Conservation (phyloP, 257 asterid species). For the Salvia miltiorrhiza region DNA sequence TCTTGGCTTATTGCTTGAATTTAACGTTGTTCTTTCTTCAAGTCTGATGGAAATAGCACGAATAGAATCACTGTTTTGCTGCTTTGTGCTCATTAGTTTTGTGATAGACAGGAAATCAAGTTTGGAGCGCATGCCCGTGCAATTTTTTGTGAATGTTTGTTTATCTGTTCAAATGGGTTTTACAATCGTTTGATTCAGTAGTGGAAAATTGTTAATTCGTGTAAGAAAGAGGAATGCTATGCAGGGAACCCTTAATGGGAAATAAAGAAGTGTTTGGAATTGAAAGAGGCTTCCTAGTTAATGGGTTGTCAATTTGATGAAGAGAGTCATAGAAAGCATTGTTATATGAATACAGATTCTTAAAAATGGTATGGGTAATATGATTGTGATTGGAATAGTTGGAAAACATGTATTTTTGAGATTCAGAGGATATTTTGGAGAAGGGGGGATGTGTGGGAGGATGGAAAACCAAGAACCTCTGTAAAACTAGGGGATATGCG, state of each 20-base stretch:
- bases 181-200: constrained; percentile 20
- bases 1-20: constrained; percentile 20
- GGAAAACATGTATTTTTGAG: constrained; percentile 7
- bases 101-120: constrained; percentile 11
- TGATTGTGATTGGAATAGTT: not conserved
- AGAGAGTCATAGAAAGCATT: not conserved
- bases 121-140: constrained; percentile 18
- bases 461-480: constrained; percentile 15
- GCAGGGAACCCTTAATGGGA: constrained; percentile 22
- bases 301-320: constrained; percentile 18
- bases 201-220: constrained; percentile 14
- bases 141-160: constrained; percentile 24
- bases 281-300: constrained; percentile 10
- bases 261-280: not conserved
- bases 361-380: constrained; percentile 19
- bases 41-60: not conserved
- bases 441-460: not conserved
- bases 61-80: not conserved
- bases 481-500: not conserved
- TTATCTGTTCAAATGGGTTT: constrained; percentile 24
- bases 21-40: constrained; percentile 23
- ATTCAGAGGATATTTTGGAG: constrained; percentile 10
- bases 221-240: constrained; percentile 15
- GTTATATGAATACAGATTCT: constrained; percentile 9
- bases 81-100: constrained; percentile 14